Evolutionary conservation across 768 basidiomycete species (phyloP).

Genomic region (Leccinum barrowsii): DNA sequence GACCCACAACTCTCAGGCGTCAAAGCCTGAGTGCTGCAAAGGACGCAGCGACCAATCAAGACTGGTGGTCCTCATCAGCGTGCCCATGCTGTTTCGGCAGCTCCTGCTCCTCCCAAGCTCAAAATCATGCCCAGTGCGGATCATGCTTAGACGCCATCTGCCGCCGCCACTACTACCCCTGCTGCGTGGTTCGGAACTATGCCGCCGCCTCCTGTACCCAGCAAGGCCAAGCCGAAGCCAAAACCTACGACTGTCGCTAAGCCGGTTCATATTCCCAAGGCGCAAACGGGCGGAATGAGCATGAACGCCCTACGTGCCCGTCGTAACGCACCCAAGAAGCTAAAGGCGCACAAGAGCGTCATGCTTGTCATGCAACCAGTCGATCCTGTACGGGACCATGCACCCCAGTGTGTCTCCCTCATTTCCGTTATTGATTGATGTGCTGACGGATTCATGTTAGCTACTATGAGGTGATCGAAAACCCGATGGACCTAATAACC

Average conservation of each 20-base stretch:
- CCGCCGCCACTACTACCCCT: constrained; percentile 5
- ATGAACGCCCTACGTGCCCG: constrained; percentile 72
- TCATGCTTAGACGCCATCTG: constrained; percentile 18
- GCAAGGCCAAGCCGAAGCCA: constrained; percentile 26
- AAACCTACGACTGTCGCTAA: constrained; percentile 27
- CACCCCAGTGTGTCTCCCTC: constrained; percentile 59
- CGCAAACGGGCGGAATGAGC: constrained; percentile 74
- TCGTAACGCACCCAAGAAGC: constrained; percentile 74
- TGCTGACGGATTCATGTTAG: no score
- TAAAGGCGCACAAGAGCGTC: constrained; percentile 70
- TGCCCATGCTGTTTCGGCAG: constrained; percentile 25
- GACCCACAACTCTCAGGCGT: constrained; percentile 53
- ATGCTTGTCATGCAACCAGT: constrained; percentile 77
- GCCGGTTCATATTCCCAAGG: constrained; percentile 57
- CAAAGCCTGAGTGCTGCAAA: constrained; percentile 42
- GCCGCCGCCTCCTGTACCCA: constrained; percentile 30
- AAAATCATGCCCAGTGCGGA: constrained; percentile 36
- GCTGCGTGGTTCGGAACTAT: constrained; percentile 15
- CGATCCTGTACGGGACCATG: constrained; percentile 91
- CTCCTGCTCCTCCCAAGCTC: constrained; percentile 50
- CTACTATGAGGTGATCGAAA: no score
- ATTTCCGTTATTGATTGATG: background rate
- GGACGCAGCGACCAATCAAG: constrained; percentile 34
- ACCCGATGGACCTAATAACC: no score
- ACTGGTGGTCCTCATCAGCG: constrained; percentile 32